Evolutionary conservation across 768 basidiomycete species (phyloP).

Genomic region (Boletales sp.): DNA sequence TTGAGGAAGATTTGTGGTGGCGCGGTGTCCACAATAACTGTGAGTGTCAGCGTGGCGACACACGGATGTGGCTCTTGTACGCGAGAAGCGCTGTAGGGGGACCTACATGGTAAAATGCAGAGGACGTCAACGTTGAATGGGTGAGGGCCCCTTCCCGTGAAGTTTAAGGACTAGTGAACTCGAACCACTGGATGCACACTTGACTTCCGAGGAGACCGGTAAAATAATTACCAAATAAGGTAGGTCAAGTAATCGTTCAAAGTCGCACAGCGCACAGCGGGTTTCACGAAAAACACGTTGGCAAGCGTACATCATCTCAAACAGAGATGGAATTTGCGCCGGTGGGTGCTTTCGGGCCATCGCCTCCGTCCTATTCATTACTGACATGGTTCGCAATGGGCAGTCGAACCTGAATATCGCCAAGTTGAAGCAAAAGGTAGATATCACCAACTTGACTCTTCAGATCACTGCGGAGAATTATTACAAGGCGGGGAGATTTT

Average conservation of each 20-base stretch:
- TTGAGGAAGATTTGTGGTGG: constrained; percentile 20
- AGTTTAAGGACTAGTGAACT: too few species aligned
- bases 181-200: not conserved
- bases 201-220: not conserved
- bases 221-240: constrained; percentile 13
- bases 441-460: constrained; percentile 24
- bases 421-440: constrained; percentile 22
- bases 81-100: not conserved
- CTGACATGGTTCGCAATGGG: not conserved
- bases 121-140: not conserved
- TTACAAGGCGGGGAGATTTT: constrained; percentile 17
- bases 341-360: constrained; percentile 18
- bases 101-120: constrained; percentile 3
- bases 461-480: constrained; percentile 6
- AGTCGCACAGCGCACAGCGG: not conserved
- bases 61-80: constrained; percentile 8
- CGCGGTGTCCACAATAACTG: not conserved
- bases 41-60: too few species aligned
- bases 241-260: constrained; percentile 14
- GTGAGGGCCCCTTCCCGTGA: not conserved
- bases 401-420: constrained; percentile 19
- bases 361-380: not conserved
- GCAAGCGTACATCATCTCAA: not conserved
- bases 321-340: constrained; percentile 23
- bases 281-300: constrained; percentile 30